Percentiles rank a stretch among this genome's conserved stretches.
phyloP scores from a whole-genome alignment of 805 yeast species.

The Debaryomyces castellii region DNA sequence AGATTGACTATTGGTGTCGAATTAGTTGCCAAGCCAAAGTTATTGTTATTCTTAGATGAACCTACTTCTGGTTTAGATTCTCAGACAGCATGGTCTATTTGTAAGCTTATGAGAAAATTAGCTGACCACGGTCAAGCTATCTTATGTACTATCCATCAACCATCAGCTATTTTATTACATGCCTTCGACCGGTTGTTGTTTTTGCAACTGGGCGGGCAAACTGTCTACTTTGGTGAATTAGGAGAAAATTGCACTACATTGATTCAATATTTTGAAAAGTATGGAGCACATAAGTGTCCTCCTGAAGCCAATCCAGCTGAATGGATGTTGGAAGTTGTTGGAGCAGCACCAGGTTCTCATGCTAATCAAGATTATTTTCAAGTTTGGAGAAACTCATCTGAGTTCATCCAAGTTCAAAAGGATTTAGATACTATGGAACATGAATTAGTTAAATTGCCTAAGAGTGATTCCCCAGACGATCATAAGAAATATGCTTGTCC shows the following conservation, averaged over 20 bases:
- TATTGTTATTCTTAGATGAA: slow-evolving; percentile 40
- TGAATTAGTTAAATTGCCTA: slow-evolving; percentile 39
- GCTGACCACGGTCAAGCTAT: slow-evolving; percentile 44
- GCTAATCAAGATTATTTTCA: slow-evolving; percentile 71
- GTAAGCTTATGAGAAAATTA: slow-evolving; percentile 40
- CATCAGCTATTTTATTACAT: slow-evolving; percentile 75
- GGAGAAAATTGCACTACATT: slow-evolving; percentile 61
- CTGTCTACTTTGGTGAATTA: slow-evolving; percentile 81
- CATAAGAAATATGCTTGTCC: slow-evolving; percentile 30
- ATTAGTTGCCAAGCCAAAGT: slow-evolving; percentile 40
- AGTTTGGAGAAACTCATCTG: slow-evolving; percentile 73
- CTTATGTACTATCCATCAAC: slow-evolving; percentile 73
- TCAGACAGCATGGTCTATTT: slow-evolving; percentile 44
- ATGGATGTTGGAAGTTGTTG: slow-evolving; percentile 87
- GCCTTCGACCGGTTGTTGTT: slow-evolving; percentile 74
- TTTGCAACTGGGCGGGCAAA: slow-evolving; percentile 72
- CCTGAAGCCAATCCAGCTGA: slow-evolving; percentile 49
- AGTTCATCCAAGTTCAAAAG: slow-evolving; percentile 53
- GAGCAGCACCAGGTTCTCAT: slow-evolving; percentile 80
- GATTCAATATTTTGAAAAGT: slow-evolving; percentile 64
- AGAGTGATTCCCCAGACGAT: slow-evolving; percentile 22
- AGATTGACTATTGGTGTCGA: slow-evolving; percentile 43
- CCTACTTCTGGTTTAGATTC: slow-evolving; percentile 46
- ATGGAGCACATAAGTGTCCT: slow-evolving; percentile 58
- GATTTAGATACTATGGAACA: slow-evolving; percentile 67